phyloP scores from a whole-genome alignment of 129 eudicot genomes.

The Ambrosia trifida region DNA sequence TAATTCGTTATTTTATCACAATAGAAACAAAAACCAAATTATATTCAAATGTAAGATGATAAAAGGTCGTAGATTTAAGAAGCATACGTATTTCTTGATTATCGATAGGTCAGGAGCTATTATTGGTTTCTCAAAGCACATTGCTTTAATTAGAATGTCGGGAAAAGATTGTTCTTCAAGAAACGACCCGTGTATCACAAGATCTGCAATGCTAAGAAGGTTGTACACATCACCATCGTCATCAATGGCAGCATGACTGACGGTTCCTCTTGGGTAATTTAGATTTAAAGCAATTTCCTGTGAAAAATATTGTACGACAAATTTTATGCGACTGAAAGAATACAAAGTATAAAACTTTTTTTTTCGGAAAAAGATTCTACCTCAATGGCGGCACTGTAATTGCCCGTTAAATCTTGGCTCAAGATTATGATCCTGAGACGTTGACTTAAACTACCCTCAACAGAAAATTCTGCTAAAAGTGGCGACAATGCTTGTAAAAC shows the following conservation, averaged over 20 bases:
- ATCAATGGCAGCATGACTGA: slow-evolving; percentile 54
- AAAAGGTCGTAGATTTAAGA: slow-evolving; percentile 14
- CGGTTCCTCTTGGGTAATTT: slow-evolving; percentile 60
- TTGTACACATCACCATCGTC: slow-evolving; percentile 39
- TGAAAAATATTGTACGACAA: background rate
- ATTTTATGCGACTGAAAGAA: background rate
- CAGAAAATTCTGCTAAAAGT: slow-evolving; percentile 47
- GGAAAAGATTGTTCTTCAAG: slow-evolving; percentile 84
- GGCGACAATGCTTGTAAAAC: slow-evolving; percentile 75
- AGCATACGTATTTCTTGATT: slow-evolving; percentile 73
- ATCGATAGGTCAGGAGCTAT: slow-evolving; percentile 73
- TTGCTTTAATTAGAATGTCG: slow-evolving; percentile 67
- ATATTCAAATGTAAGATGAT: background rate
- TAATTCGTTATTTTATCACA: slow-evolving; percentile 8
- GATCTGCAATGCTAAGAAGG: slow-evolving; percentile 53
- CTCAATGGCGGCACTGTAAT: slow-evolving; percentile 73
- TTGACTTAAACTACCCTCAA: slow-evolving; percentile 35
- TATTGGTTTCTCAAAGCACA: slow-evolving; percentile 86
- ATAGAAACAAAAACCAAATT: slow-evolving; percentile 21
- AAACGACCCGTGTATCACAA: slow-evolving; percentile 81
- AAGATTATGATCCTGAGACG: slow-evolving; percentile 59
- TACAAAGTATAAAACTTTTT: too few relatives aligned
- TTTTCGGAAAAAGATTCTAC: slow-evolving; percentile 30
- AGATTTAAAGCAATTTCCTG: slow-evolving; percentile 54
- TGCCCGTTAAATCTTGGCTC: slow-evolving; percentile 49